Evolutionary conservation across 495 filamentous ascomycete species (phyloP).

Genomic region (Hyaloscypha bicolor): DNA sequence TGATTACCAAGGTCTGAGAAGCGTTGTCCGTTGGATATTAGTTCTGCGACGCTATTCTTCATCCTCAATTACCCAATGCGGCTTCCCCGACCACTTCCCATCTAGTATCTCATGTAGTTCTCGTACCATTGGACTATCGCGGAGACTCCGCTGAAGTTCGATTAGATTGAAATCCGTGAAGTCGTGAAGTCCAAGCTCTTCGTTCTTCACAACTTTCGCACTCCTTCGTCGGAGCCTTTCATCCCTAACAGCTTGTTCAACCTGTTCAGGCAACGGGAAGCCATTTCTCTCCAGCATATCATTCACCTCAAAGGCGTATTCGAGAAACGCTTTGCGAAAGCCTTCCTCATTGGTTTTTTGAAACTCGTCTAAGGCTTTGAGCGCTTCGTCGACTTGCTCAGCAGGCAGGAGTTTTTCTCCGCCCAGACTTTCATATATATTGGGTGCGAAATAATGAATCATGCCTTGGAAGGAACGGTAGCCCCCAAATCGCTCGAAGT

Average conservation of each 20-base stretch:
- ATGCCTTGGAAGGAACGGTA: conserved; percentile 14
- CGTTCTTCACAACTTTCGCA: not conserved
- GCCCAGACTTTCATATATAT: not conserved
- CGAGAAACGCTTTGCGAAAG: not conserved
- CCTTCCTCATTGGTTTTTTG: not conserved
- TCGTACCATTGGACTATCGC: not conserved
- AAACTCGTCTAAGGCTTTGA: not conserved
- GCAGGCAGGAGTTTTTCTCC: not conserved
- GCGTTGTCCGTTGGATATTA: not conserved
- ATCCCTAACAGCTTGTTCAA: not conserved
- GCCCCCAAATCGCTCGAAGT: conserved; percentile 7
- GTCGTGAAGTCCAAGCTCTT: not conserved
- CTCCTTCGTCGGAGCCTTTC: not conserved
- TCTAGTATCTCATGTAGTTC: conserved; percentile 7
- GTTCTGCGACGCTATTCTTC: not conserved
- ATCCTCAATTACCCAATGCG: conserved; percentile 12
- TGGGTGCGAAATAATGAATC: not conserved
- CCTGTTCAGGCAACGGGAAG: conserved; percentile 7
- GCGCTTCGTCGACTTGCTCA: not conserved
- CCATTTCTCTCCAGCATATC: conserved; percentile 4
- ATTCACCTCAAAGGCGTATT: conserved; percentile 12
- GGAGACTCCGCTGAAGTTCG: not conserved
- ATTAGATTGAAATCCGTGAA: not conserved
- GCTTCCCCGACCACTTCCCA: conserved; percentile 11
- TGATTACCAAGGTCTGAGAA: no score